Conservation (phyloP, 2,329 filamentous ascomycete genomes). For the Saccharata proteae region DNA sequence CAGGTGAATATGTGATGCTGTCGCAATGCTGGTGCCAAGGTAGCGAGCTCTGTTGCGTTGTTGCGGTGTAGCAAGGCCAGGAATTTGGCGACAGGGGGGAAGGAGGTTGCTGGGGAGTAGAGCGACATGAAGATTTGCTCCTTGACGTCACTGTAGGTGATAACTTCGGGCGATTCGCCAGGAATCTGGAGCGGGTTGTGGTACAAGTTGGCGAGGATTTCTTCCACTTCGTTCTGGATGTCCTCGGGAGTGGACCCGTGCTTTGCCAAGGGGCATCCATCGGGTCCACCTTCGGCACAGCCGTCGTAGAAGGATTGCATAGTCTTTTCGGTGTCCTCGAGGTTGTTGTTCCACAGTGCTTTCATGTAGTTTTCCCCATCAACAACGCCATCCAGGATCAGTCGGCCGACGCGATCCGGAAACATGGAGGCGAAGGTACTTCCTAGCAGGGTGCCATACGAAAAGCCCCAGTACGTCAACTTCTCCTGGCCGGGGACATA, state of each 20-base stretch:
- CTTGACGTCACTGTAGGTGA: slow-evolving; percentile 30
- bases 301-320: slow-evolving; percentile 32
- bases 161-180: slow-evolving; percentile 19
- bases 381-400: slow-evolving; percentile 35
- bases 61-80: slow-evolving; percentile 23
- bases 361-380: slow-evolving; percentile 26
- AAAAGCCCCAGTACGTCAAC: slow-evolving; percentile 35
- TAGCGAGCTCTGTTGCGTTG: slow-evolving; percentile 17
- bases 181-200: slow-evolving; percentile 28
- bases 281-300: slow-evolving; percentile 30
- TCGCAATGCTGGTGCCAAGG: slow-evolving; percentile 7
- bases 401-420: slow-evolving; percentile 22
- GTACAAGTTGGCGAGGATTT: slow-evolving; percentile 24
- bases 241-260: slow-evolving; percentile 19
- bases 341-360: slow-evolving; percentile 25
- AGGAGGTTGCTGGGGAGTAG: slow-evolving; percentile 23
- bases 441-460: slow-evolving; percentile 35
- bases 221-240: slow-evolving; percentile 22
- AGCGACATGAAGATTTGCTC: slow-evolving; percentile 23
- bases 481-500: slow-evolving; percentile 18
- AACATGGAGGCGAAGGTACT: slow-evolving; percentile 27
- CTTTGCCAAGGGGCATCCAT: slow-evolving; percentile 28
- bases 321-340: slow-evolving; percentile 32
- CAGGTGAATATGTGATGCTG: slow-evolving; percentile 22
- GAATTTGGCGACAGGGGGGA: slow-evolving; percentile 22